phyloP scores from a whole-genome alignment of 306 rosid species.

The Citrullus colocynthis region DNA sequence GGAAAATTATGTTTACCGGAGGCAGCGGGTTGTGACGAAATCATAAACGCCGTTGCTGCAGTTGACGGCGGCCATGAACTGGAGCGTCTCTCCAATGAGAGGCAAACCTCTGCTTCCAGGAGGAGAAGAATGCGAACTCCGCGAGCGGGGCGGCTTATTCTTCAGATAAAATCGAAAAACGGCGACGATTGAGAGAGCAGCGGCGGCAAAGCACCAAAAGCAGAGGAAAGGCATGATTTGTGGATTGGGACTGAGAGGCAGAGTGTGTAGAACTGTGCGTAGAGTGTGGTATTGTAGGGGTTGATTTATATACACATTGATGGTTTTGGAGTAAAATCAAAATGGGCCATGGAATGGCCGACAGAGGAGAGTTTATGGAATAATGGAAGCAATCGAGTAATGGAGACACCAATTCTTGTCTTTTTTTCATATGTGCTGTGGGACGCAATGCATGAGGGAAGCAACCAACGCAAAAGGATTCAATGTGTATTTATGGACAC shows the following conservation, averaged over 20 bases:
- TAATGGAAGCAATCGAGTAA: not conserved
- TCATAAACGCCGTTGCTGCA: constrained; percentile 58
- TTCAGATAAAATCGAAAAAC: not conserved
- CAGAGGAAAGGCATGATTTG: not conserved
- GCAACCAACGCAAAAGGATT: not conserved
- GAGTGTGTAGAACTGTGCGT: too few relatives aligned
- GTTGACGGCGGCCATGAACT: constrained; percentile 80
- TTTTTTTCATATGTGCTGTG: not conserved
- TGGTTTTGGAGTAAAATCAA: too few relatives aligned
- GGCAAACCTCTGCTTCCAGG: constrained; percentile 61
- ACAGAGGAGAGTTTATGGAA: not conserved
- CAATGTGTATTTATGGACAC: too few relatives aligned
- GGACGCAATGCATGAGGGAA: not conserved
- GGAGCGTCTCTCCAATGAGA: constrained; percentile 63
- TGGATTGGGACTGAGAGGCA: too few relatives aligned
- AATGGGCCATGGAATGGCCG: not conserved
- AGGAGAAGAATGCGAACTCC: constrained; percentile 20
- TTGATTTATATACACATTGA: too few relatives aligned
- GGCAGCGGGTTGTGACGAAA: constrained; percentile 55
- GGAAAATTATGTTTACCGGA: constrained; percentile 16
- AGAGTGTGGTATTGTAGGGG: too few relatives aligned
- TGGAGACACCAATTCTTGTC: not conserved
- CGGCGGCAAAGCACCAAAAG: not conserved
- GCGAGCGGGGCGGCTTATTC: not conserved
- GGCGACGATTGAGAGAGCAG: not conserved